These are phyloP conservation scores for Monosporascus sp. DNA, from an alignment of 2,329 filamentous ascomycete species.

Conservation along the genomic window DNA sequence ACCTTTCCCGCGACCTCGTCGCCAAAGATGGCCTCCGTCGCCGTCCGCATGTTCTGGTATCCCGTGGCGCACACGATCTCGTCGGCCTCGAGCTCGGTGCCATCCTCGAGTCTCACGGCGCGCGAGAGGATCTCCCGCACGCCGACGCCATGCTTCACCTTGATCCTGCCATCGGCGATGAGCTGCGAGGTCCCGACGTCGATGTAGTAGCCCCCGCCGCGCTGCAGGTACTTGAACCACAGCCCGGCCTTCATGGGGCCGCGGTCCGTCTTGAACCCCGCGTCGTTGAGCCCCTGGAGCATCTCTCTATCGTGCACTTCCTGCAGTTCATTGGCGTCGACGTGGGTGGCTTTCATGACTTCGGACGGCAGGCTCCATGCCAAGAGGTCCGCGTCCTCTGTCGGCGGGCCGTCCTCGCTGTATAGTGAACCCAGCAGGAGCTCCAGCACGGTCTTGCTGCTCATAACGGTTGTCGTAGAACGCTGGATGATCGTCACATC, in stretches of 20 bases:
- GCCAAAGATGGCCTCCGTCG: constrained; percentile 57
- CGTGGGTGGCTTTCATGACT: constrained; percentile 55
- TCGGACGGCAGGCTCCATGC: constrained; percentile 52
- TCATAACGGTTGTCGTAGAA: constrained; percentile 50
- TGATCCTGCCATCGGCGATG: constrained; percentile 52
- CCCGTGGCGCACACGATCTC: constrained; percentile 53
- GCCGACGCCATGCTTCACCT: constrained; percentile 45
- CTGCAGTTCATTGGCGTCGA: constrained; percentile 34
- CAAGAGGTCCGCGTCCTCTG: constrained; percentile 61
- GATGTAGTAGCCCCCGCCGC: constrained; percentile 57
- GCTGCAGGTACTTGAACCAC: constrained; percentile 54
- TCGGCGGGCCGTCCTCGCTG: constrained; percentile 48
- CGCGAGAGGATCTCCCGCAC: constrained; percentile 39
- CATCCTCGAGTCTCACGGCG: constrained; percentile 42
- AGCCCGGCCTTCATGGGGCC: constrained; percentile 52
- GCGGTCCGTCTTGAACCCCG: constrained; percentile 53
- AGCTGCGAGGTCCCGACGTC: constrained; percentile 50
- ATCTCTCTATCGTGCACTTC: constrained; percentile 30
- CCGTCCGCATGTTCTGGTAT: constrained; percentile 62
- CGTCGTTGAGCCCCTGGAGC: constrained; percentile 46
- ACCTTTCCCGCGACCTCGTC: constrained; percentile 54
- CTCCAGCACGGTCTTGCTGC: constrained; percentile 42
- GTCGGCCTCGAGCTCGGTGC: constrained; percentile 45
- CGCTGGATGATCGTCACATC: constrained; percentile 57
- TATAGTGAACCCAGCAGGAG: constrained; percentile 49